A percentile compares a stretch with the other conserved stretches of the same genome.
Conservation (phyloP, 805 yeast species). For the Maudiozyma saulgeensis region DNA sequence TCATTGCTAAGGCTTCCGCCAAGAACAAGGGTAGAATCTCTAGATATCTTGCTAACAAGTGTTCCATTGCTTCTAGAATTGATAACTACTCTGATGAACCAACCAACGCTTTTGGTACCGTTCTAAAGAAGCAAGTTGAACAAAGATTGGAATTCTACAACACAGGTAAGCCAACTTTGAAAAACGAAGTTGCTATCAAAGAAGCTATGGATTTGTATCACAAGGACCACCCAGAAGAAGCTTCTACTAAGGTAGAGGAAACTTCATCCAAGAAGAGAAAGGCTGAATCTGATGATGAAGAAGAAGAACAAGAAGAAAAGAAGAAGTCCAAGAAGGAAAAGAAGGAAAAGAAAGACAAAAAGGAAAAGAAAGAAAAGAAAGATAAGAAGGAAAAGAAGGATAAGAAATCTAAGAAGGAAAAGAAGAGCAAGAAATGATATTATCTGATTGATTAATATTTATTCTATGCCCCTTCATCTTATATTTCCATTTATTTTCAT, state of each 20-base stretch:
- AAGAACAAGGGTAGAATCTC: slow-evolving; percentile 99
- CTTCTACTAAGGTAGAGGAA: slow-evolving; percentile 21
- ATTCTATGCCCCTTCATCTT: not conserved
- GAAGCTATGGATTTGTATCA: slow-evolving; percentile 69
- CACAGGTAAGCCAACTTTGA: slow-evolving; percentile 94
- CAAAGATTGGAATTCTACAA: slow-evolving; percentile 93
- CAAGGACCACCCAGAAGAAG: slow-evolving; percentile 38
- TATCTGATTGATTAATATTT: not conserved
- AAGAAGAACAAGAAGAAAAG: slow-evolving; percentile 19
- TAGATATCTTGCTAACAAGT: slow-evolving; percentile 95
- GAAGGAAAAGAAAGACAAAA: slow-evolving; percentile 40
- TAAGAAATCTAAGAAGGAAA: slow-evolving; percentile 43
- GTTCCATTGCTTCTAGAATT: slow-evolving; percentile 97
- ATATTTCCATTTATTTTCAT: slow-evolving; percentile 1
- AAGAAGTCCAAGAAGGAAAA: slow-evolving; percentile 37
- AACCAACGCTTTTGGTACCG: slow-evolving; percentile 77
- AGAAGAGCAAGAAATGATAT: slow-evolving; percentile 33
- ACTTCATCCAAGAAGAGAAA: slow-evolving; percentile 24
- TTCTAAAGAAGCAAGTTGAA: slow-evolving; percentile 93
- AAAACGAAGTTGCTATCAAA: slow-evolving; percentile 88
- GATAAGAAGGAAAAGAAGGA: slow-evolving; percentile 40
- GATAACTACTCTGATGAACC: slow-evolving; percentile 96
- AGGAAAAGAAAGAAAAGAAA: slow-evolving; percentile 43
- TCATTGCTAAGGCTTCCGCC: slow-evolving; percentile 86
- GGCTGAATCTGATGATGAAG: slow-evolving; percentile 30